These are phyloP conservation scores for Thelonectria rubi DNA, from an alignment of 2,329 filamentous ascomycete species.

Conservation along the genomic window DNA sequence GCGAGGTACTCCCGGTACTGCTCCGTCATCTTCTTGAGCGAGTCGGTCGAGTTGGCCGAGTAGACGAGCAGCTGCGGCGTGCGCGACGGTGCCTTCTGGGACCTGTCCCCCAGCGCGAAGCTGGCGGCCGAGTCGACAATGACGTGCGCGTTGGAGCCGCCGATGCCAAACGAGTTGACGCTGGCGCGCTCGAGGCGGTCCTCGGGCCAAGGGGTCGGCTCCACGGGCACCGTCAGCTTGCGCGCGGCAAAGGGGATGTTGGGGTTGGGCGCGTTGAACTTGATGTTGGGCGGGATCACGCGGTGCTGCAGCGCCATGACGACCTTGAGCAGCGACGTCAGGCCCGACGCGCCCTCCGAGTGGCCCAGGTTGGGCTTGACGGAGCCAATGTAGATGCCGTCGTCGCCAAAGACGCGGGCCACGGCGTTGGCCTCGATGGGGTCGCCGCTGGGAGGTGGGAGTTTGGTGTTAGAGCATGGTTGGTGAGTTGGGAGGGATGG, in stretches of 20 bases:
- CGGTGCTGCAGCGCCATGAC: constrained; percentile 44
- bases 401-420: constrained; percentile 40
- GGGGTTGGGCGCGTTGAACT: constrained; percentile 40
- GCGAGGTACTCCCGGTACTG: constrained; percentile 5
- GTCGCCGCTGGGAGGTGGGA: constrained; percentile 51
- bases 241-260: constrained; percentile 33
- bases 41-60: constrained; percentile 11
- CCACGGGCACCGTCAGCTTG: constrained; percentile 38
- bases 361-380: constrained; percentile 52
- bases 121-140: constrained; percentile 21
- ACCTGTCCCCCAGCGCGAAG: neutral
- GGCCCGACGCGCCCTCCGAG: constrained; percentile 45
- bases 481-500: no score
- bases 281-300: constrained; percentile 45
- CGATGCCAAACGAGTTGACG: constrained; percentile 51
- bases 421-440: constrained; percentile 51
- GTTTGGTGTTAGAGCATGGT: no score
- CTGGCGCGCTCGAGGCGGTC: constrained; percentile 39
- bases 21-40: constrained; percentile 6
- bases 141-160: constrained; percentile 49
- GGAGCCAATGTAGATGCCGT: constrained; percentile 40
- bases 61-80: constrained; percentile 7
- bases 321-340: constrained; percentile 43
- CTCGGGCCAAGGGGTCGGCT: constrained; percentile 38
- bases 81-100: neutral